phyloP scores from a whole-genome alignment of 2,329 filamentous ascomycete genomes.

The Colletotrichum melonis region DNA sequence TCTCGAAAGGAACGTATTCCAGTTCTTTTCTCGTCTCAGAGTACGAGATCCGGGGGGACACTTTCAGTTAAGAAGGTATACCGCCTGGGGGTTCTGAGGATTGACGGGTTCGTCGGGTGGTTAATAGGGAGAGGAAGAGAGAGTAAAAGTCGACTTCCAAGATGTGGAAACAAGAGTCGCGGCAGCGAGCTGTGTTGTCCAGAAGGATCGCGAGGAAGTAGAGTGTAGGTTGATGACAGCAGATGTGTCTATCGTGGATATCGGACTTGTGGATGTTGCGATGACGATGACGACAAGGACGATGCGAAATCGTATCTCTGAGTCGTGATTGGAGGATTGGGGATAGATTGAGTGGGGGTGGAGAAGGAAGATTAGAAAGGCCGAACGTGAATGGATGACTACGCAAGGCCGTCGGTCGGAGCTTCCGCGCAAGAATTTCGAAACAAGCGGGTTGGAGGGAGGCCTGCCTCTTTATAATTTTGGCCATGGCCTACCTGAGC shows the following conservation, averaged over 20 bases:
- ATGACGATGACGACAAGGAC: conserved; percentile 11
- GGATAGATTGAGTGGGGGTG: conserved; percentile 42
- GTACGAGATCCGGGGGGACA: conserved; percentile 11
- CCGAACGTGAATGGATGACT: conserved; percentile 57
- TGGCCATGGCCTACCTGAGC: conserved; percentile 50
- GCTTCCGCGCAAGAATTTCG: conserved; percentile 64
- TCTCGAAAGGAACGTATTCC: conserved; percentile 53
- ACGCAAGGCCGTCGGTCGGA: conserved; percentile 66
- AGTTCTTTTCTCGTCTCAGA: conserved; percentile 48
- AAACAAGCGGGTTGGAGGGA: conserved; percentile 64
- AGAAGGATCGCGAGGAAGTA: background rate
- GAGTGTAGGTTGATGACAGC: background rate
- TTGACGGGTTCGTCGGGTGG: conserved; percentile 27
- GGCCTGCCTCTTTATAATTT: conserved; percentile 68
- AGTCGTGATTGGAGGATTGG: conserved; percentile 37
- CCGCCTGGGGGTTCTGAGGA: conserved; percentile 12
- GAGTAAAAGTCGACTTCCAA: conserved; percentile 19
- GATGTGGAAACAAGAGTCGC: background rate
- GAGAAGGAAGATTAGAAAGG: conserved; percentile 51
- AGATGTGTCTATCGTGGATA: background rate
- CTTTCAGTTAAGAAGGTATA: conserved; percentile 35
- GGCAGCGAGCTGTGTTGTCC: conserved; percentile 1
- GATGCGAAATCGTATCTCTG: conserved; percentile 20
- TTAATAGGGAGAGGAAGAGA: background rate
- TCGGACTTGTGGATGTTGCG: conserved; percentile 7